Evolutionary conservation across 805 yeast species (phyloP).

Genomic region (Priceomyces haplophilus): DNA sequence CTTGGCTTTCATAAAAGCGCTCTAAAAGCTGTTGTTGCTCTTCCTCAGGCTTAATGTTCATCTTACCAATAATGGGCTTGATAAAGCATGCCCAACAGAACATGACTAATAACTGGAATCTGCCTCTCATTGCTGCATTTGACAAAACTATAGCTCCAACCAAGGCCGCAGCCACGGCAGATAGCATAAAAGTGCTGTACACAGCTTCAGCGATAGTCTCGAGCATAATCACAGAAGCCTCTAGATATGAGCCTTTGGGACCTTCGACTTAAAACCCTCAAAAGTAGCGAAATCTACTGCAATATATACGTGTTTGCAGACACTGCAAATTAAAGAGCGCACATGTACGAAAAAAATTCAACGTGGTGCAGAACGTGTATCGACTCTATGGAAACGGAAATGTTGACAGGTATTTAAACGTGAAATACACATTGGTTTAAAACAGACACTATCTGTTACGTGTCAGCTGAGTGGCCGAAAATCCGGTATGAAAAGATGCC

Average conservation of each 20-base stretch:
- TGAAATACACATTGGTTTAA: too few relatives aligned
- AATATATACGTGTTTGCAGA: not conserved
- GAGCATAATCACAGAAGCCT: not conserved
- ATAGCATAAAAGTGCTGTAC: not conserved
- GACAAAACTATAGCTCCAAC: not conserved
- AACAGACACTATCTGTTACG: too few relatives aligned
- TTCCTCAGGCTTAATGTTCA: constrained; percentile 25
- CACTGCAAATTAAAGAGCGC: not conserved
- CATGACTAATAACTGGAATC: constrained; percentile 24
- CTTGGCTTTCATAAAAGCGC: constrained; percentile 71
- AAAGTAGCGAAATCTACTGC: not conserved
- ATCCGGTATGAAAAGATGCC: not conserved
- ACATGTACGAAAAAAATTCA: constrained; percentile 1
- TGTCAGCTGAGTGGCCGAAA: not conserved
- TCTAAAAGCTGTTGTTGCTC: constrained; percentile 62
- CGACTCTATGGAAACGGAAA: not conserved
- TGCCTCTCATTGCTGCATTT: constrained; percentile 10
- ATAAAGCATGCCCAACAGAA: constrained; percentile 54
- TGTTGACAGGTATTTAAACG: too few relatives aligned
- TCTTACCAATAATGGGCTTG: constrained; percentile 48
- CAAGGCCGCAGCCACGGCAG: not conserved
- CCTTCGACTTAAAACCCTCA: too few relatives aligned
- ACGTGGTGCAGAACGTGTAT: constrained; percentile 3
- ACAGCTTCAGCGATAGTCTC: not conserved
- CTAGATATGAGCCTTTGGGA: too few relatives aligned